Percentiles rank a stretch among this genome's conserved stretches.
Conservation (phyloP, 257 asterid genomes). For the Thymus mandschuricus region DNA sequence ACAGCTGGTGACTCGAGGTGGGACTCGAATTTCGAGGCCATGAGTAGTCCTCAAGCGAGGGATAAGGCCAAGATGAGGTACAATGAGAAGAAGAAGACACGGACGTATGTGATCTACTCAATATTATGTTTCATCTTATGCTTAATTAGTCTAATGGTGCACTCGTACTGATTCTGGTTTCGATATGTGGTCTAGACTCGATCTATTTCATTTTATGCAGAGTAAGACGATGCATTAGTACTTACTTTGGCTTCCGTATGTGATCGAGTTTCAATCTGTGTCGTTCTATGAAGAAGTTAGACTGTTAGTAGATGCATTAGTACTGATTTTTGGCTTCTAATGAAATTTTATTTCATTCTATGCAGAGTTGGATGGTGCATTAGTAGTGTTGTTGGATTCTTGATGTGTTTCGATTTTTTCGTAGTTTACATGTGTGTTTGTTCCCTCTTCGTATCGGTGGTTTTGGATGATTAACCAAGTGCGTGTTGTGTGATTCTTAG, state of each 20-base stretch:
- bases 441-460: background rate
- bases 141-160: too few relatives aligned
- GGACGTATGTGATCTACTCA: slow-evolving; percentile 50
- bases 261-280: too few relatives aligned
- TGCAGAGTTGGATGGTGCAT: background rate
- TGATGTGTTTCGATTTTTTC: background rate
- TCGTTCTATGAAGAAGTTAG: too few relatives aligned
- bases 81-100: slow-evolving; percentile 78
- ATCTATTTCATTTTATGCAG: too few relatives aligned
- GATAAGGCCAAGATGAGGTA: slow-evolving; percentile 88
- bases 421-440: background rate
- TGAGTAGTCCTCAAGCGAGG: slow-evolving; percentile 62
- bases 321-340: too few relatives aligned
- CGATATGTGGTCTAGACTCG: too few relatives aligned
- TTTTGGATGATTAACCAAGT: background rate
- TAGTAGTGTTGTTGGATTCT: too few relatives aligned
- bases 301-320: too few relatives aligned
- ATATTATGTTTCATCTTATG: background rate
- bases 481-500: slow-evolving; percentile 37
- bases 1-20: slow-evolving; percentile 52
- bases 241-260: too few relatives aligned
- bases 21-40: slow-evolving; percentile 54
- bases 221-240: too few relatives aligned
- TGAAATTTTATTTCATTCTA: background rate
- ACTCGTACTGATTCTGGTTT: too few relatives aligned